A percentile compares a stretch with the other conserved stretches of the same genome.
Conservation (phyloP, 139 green algal species). For the Volvox reticuliferus region DNA sequence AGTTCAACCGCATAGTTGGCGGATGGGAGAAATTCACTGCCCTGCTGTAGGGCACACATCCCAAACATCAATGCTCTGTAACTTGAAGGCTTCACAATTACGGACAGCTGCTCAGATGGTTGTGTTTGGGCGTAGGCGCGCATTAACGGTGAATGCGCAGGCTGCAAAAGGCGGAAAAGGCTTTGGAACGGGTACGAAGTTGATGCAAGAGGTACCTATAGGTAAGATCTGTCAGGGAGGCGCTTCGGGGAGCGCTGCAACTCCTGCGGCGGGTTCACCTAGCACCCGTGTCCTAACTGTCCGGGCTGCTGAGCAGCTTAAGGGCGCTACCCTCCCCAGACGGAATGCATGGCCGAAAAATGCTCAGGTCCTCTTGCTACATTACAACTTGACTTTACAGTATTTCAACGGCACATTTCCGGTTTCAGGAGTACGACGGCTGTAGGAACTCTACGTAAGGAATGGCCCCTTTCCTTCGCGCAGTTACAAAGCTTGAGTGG, state of each 20-base stretch:
- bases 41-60: neutral
- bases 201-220: conserved; percentile 10
- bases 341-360: no score
- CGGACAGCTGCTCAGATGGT: neutral
- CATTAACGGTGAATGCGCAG: neutral
- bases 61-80: neutral
- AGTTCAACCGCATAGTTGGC: neutral
- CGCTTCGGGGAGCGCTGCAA: neutral
- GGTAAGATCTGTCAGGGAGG: conserved; percentile 13
- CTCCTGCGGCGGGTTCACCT: no score
- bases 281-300: no score
- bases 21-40: neutral
- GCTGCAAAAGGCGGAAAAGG: conserved; percentile 36
- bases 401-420: no score
- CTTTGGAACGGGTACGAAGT: conserved; percentile 14
- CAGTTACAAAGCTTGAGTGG: conserved; percentile 77
- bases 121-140: neutral
- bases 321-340: no score
- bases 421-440: no score
- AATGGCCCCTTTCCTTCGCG: neutral
- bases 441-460: no score
- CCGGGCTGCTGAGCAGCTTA: no score
- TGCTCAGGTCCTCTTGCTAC: no score
- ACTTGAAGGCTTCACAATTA: neutral
- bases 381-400: no score